Base-by-base conservation (phyloP, 2,329 filamentous ascomycete species). In the Setomelanomma holmii region DNA sequence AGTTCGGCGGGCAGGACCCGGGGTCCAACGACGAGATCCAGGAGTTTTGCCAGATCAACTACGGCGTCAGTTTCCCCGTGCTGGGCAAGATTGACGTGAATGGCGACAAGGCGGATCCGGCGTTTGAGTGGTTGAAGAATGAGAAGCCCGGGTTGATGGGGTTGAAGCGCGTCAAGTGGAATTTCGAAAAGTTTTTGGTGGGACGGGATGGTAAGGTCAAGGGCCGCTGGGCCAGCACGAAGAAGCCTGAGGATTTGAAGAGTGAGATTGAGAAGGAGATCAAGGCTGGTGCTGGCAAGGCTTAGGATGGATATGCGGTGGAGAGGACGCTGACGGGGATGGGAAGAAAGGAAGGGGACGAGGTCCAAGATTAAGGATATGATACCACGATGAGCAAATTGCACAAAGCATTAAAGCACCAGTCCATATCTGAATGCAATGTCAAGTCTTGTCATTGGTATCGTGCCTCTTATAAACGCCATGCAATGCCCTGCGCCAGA, bases 101-200 rank as follows among this genome's bases (percentile, higher is more conserved):
- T 75, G 95, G 95, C 68, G 86, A 89, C 66, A 81, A 86, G 23
- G 89, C 92, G 41, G 86, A 86, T 66, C 92, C 93, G 1, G 77
- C 96, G 33, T 98, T 84, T 76, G 83, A 89, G 73, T 99, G 84
- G 84, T 73, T 88, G 76, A 88, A 88, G 80, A 76, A 76, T 51
- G 78, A 84, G 76, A 89, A 91, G 81, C 84, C 93, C 1, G 93
- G 95, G 19, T 70, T 97, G 49, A 79, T 98, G 79, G 95, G 95
- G 17, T 75, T 98, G 71, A 93, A 96, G 87, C 79, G 88, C 57
- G 83, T 99, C 68, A 97, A 98, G 89, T 99, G 95, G 95, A 99
- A 99, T 80, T 99, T 98, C 81, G 95, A 99, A 78, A 99, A 99
- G 85, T 99, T 97, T 79, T 80, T 99, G 59, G 81, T 99, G 61